Evolutionary conservation across 345 rosid species (phyloP), one percentile per base, ranked within the genome.

Genomic region (Arabis hirsuta): DNA sequence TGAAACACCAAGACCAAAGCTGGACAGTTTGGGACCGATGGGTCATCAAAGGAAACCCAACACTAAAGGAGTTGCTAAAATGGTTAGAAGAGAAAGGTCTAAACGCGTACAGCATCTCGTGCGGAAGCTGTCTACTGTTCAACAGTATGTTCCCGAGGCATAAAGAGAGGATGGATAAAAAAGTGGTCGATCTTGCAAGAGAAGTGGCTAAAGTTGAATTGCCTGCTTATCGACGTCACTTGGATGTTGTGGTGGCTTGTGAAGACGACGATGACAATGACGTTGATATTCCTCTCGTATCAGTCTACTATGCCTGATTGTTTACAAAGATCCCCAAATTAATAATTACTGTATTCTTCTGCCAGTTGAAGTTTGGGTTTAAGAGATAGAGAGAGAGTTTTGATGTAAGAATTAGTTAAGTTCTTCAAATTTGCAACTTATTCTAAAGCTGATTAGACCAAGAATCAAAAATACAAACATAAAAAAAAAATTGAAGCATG

Each of bases 21-120:
- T 96, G 99, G 98, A 92, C 98, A 0, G 98, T 92, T 41, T 95
- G 99, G 99, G 98, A 95, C 83, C 65, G 98, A 69, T 95, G 98
- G 99, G 77, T 91, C 36, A 55, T 96, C 32, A 77, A 53, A 66
- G 83, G 81, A 56, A 86, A 95, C 76, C 98, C 97, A 0, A 91
- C 90, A 20, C 70, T 95, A 61, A 73, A 76, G 71, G 92, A 90
- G 67, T 84, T 95, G 68, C 82, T 95, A 48, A 80, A 80, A 14
- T 95, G 99, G 99, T 87, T 95, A 24, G 64, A 85, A 82, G 79
- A 81, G 5, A 90, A 85, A 80, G 98, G 92, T 0, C 78, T 95
- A 50, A 81, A 87, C 10, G 98, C 98, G 3, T 95, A 95, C 71
- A 95, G 99, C 82, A 95, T 95, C 51, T 95, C 98, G 0, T 87